phyloP scores from a whole-genome alignment of 106 monocot genomes.

The Alisma plantagoaquatica region DNA sequence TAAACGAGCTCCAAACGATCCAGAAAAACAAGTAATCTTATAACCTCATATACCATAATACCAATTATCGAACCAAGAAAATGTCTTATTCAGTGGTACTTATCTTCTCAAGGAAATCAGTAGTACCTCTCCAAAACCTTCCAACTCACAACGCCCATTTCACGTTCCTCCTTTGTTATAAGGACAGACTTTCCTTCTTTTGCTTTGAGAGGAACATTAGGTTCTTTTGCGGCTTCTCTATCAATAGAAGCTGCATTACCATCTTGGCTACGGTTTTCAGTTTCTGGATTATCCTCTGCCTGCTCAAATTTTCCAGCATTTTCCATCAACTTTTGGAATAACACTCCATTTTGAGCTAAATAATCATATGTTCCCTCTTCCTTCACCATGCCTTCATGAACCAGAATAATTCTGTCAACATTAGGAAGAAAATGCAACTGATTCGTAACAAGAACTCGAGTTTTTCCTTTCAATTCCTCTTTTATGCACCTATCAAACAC shows the following conservation, averaged over 20 bases:
- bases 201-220: not conserved
- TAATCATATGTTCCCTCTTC: constrained; percentile 96
- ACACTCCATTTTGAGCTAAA: constrained; percentile 48
- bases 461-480: constrained; percentile 77
- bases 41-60: too few species aligned
- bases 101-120: too few species aligned
- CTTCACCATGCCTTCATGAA: constrained; percentile 93
- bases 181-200: constrained; percentile 24
- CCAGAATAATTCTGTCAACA: constrained; percentile 80
- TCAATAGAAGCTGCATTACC: constrained; percentile 10
- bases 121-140: constrained; percentile 11
- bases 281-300: constrained; percentile 36
- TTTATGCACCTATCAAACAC: constrained; percentile 98
- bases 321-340: constrained; percentile 97
- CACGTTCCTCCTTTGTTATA: constrained; percentile 75
- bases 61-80: too few species aligned
- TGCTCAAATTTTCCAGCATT: constrained; percentile 99
- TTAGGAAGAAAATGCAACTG: constrained; percentile 96
- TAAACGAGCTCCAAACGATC: too few species aligned
- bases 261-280: constrained; percentile 17
- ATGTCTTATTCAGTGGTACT: too few species aligned
- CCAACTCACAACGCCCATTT: constrained; percentile 77
- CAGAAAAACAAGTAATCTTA: too few species aligned
- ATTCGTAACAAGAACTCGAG: constrained; percentile 95
- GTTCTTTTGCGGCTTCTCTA: not conserved